Percentiles rank a stretch among this genome's conserved stretches.
These are phyloP conservation scores for Pichia pseudocactophila DNA, from an alignment of 805 yeast species.

Conservation along the genomic window DNA sequence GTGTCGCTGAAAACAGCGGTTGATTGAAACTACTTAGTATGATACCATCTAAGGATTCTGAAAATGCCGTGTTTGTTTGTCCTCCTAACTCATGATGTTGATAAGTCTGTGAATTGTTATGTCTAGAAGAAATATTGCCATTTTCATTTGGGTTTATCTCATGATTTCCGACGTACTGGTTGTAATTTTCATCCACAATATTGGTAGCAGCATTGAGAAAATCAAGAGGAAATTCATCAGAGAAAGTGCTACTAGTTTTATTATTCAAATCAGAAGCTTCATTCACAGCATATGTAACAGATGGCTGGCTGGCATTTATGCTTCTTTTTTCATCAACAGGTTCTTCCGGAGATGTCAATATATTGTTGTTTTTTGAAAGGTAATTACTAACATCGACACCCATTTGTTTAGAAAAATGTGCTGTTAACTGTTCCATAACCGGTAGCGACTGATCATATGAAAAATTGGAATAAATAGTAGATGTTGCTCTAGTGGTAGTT, in stretches of 20 bases:
- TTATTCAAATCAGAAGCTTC: not conserved
- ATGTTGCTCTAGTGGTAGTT: constrained; percentile 62
- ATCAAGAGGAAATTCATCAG: constrained; percentile 9
- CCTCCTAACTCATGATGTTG: too few species aligned
- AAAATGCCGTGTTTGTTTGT: too few species aligned
- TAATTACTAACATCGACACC: constrained; percentile 8
- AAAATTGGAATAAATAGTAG: constrained; percentile 78
- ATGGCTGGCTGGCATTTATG: not conserved
- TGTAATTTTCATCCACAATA: constrained; percentile 1
- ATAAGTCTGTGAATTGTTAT: too few species aligned
- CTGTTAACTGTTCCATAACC: constrained; percentile 45
- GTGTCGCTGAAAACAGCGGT: not conserved
- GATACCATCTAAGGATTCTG: not conserved
- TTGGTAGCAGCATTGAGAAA: constrained; percentile 2
- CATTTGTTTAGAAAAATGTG: constrained; percentile 14
- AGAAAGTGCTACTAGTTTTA: not conserved
- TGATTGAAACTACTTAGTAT: not conserved
- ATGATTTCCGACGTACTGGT: not conserved
- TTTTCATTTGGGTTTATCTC: too few species aligned
- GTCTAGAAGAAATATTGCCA: too few species aligned
- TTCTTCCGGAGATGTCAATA: not conserved
- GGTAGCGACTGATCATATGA: constrained; percentile 44
- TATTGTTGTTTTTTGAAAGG: constrained; percentile 4
- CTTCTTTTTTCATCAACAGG: not conserved
- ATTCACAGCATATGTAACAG: not conserved